phyloP scores from a whole-genome alignment of 2,329 filamentous ascomycete species.

The Sodiomyces alkalinus region DNA sequence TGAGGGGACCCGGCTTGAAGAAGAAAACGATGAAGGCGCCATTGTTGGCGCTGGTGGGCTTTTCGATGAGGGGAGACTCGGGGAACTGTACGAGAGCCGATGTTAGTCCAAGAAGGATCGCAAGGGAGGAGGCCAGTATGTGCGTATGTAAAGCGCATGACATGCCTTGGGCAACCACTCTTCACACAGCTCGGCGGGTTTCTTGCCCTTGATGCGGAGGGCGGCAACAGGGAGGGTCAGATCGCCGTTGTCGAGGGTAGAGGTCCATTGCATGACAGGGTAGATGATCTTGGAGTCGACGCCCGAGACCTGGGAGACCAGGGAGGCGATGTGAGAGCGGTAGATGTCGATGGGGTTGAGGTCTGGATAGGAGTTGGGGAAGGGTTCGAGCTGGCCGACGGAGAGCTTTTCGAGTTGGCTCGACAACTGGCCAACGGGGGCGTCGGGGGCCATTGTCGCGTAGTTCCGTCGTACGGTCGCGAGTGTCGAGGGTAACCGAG shows the following conservation, averaged over 20 bases:
- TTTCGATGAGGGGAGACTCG: slow-evolving; percentile 56
- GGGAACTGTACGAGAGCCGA: slow-evolving; percentile 43
- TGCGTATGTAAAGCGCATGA: no score
- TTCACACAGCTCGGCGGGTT: slow-evolving; percentile 44
- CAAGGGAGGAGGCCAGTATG: no score
- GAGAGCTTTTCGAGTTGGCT: slow-evolving; percentile 19
- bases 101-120: no score
- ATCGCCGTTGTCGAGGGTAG: slow-evolving; percentile 69
- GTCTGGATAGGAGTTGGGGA: slow-evolving; percentile 46
- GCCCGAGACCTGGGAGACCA: slow-evolving; percentile 53
- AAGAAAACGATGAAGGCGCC: slow-evolving; percentile 67
- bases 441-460: slow-evolving; percentile 11
- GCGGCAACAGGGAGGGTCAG: slow-evolving; percentile 64
- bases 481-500: slow-evolving; percentile 1
- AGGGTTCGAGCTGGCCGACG: slow-evolving; percentile 22
- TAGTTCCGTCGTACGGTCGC: no score
- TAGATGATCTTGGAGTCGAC: slow-evolving; percentile 59
- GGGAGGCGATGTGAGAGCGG: slow-evolving; percentile 57
- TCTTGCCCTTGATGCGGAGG: slow-evolving; percentile 60
- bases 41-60: slow-evolving; percentile 38
- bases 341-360: slow-evolving; percentile 69
- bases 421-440: slow-evolving; percentile 16
- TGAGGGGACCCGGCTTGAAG: slow-evolving; percentile 56
- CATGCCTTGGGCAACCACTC: slow-evolving; percentile 47
- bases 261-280: slow-evolving; percentile 63